Evolutionary conservation across 1,139 yeast species (phyloP).

Genomic region (Sugiyamaella neomexicana): DNA sequence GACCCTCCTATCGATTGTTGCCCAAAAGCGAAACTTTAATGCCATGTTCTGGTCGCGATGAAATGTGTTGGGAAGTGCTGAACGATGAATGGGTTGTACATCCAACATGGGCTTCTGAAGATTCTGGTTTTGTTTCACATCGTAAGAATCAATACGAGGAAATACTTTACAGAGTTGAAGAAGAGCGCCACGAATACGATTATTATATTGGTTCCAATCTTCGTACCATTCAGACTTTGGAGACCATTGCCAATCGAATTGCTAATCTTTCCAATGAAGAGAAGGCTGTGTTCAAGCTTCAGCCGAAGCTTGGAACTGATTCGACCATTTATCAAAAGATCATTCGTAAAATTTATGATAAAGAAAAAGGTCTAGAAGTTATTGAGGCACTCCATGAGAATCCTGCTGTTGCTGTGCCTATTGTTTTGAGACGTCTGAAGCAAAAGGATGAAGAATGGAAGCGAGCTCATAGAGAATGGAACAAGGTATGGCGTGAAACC

Average conservation of each 20-base stretch:
- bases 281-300: slow-evolving; percentile 78
- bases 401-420: slow-evolving; percentile 93
- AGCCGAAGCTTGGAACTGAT: slow-evolving; percentile 91
- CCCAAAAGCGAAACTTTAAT: slow-evolving; percentile 94
- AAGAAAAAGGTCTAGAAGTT: slow-evolving; percentile 93
- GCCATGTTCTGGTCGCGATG: slow-evolving; percentile 99
- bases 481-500: slow-evolving; percentile 97
- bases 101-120: slow-evolving; percentile 99
- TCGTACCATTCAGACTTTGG: slow-evolving; percentile 91
- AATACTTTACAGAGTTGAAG: slow-evolving; percentile 90
- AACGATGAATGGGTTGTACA: slow-evolving; percentile 99
- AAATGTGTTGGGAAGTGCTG: slow-evolving; percentile 98
- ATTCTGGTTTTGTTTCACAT: slow-evolving; percentile 96
- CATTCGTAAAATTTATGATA: slow-evolving; percentile 86
- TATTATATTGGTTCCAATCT: slow-evolving; percentile 92
- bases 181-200: slow-evolving; percentile 96
- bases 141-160: slow-evolving; percentile 97
- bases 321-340: slow-evolving; percentile 94
- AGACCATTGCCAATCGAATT: slow-evolving; percentile 91
- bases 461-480: slow-evolving; percentile 98
- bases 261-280: slow-evolving; percentile 93
- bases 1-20: slow-evolving; percentile 88
- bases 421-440: slow-evolving; percentile 84
- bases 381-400: slow-evolving; percentile 93
- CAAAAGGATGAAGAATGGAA: slow-evolving; percentile 99